Percentiles rank a stretch among this genome's conserved stretches.
phyloP scores from a whole-genome alignment of 441 rosid species.

The Sinapis alba region DNA sequence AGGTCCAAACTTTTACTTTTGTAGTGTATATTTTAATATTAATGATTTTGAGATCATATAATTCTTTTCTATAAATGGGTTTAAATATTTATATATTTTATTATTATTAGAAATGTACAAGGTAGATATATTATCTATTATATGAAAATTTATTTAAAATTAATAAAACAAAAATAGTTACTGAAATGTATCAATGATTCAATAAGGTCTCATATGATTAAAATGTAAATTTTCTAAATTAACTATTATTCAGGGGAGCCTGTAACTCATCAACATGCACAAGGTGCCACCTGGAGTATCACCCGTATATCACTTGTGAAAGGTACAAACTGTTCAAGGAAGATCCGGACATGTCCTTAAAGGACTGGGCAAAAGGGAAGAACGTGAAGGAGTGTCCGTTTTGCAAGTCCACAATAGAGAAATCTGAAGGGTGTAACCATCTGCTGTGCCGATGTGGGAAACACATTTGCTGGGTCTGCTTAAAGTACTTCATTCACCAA shows the following conservation, averaged over 20 bases:
- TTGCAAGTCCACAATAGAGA: conserved; percentile 75
- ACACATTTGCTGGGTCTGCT: conserved; percentile 89
- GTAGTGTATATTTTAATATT: neutral
- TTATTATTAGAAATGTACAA: neutral
- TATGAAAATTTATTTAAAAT: too few species aligned
- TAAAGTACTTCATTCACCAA: conserved; percentile 44
- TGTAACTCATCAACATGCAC: conserved; percentile 56
- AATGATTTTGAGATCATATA: neutral
- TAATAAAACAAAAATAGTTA: too few species aligned
- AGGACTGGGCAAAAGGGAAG: conserved; percentile 79
- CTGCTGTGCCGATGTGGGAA: conserved; percentile 74
- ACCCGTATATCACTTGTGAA: conserved; percentile 74
- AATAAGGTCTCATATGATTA: too few species aligned
- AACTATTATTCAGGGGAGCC: too few species aligned
- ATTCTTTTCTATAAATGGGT: neutral
- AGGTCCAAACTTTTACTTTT: neutral
- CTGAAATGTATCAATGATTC: neutral
- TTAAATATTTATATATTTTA: neutral
- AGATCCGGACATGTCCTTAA: conserved; percentile 78
- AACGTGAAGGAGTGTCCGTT: conserved; percentile 74
- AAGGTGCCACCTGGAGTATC: conserved; percentile 80
- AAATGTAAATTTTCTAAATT: too few species aligned
- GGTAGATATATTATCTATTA: neutral
- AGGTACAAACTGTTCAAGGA: conserved; percentile 70
- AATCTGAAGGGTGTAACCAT: conserved; percentile 88